phyloP scores from a whole-genome alignment of 805 yeast genomes.

The Isabelozyma pseudorhagii region DNA sequence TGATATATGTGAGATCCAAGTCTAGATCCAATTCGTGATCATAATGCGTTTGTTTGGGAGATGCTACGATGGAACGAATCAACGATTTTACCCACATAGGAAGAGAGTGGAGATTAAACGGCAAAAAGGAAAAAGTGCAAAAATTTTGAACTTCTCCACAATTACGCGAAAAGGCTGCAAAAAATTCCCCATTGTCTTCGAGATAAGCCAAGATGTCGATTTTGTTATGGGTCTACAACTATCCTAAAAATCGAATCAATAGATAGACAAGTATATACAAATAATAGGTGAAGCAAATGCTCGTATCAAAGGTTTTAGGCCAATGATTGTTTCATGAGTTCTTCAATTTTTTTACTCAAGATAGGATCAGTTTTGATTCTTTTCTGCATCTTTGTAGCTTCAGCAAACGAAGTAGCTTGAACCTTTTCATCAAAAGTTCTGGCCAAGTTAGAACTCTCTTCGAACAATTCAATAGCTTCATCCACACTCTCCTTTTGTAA shows the following conservation, averaged over 20 bases:
- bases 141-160: background rate
- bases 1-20: constrained; percentile 67
- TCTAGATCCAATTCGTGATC: constrained; percentile 21
- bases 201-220: background rate
- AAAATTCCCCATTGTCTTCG: background rate
- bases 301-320: background rate
- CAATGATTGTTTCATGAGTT: constrained; percentile 41
- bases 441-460: constrained; percentile 76
- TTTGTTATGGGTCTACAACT: background rate
- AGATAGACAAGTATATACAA: background rate
- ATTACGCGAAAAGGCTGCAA: background rate
- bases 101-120: background rate
- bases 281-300: background rate
- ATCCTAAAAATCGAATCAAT: background rate
- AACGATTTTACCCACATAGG: constrained; percentile 9
- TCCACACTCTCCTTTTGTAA: constrained; percentile 79
- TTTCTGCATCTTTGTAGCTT: constrained; percentile 88
- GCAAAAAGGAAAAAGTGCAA: background rate
- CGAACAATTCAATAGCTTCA: constrained; percentile 79
- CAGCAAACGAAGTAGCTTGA: constrained; percentile 88
- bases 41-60: constrained; percentile 17
- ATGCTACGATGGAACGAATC: constrained; percentile 11
- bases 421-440: constrained; percentile 83
- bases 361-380: constrained; percentile 69
- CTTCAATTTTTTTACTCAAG: constrained; percentile 59